These are phyloP conservation scores for Pseudofabraea citricarpa DNA, from an alignment of 2,329 filamentous ascomycete genomes.

Conservation along the genomic window DNA sequence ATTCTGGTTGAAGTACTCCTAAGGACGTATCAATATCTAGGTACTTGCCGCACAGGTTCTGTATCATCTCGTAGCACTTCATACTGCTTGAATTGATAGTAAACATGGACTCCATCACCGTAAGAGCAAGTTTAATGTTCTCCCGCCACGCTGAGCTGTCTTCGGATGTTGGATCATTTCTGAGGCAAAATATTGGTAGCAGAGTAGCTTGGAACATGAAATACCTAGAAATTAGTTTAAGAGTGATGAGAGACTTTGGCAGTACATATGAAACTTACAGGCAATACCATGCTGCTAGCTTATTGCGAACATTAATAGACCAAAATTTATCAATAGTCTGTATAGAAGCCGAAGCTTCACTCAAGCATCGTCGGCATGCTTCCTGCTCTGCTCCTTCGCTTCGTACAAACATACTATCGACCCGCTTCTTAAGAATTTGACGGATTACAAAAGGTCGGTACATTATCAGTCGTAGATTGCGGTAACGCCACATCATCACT, in stretches of 20 bases:
- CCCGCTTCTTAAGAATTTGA: slow-evolving; percentile 4
- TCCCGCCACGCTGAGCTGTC: slow-evolving; percentile 7
- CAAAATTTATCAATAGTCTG: slow-evolving; percentile 7
- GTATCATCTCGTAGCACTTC: slow-evolving; percentile 11
- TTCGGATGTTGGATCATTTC: slow-evolving; percentile 6
- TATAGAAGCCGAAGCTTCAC: slow-evolving; percentile 9
- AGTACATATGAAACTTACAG: slow-evolving; percentile 14
- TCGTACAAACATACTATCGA: not conserved
- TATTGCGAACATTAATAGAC: slow-evolving; percentile 5
- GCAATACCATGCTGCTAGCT: slow-evolving; percentile 11
- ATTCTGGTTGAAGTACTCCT: slow-evolving; percentile 6
- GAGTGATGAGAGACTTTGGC: too few relatives aligned
- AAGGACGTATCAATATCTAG: slow-evolving; percentile 1
- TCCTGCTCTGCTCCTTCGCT: slow-evolving; percentile 1
- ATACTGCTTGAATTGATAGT: slow-evolving; percentile 8
- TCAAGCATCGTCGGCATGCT: slow-evolving; percentile 6
- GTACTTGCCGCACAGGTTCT: slow-evolving; percentile 12
- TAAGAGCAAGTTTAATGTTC: slow-evolving; percentile 7
- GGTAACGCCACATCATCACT: slow-evolving; percentile 12
- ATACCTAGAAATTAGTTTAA: slow-evolving; percentile 26
- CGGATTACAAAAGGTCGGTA: slow-evolving; percentile 13
- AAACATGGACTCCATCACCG: slow-evolving; percentile 10
- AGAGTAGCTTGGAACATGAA: slow-evolving; percentile 39
- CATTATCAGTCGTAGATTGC: slow-evolving; percentile 13
- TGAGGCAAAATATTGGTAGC: slow-evolving; percentile 35